A percentile compares a stretch with the other conserved stretches of the same genome.
phyloP scores from a whole-genome alignment of 73 alveolate genomes.

The Paramecium bursaria region DNA sequence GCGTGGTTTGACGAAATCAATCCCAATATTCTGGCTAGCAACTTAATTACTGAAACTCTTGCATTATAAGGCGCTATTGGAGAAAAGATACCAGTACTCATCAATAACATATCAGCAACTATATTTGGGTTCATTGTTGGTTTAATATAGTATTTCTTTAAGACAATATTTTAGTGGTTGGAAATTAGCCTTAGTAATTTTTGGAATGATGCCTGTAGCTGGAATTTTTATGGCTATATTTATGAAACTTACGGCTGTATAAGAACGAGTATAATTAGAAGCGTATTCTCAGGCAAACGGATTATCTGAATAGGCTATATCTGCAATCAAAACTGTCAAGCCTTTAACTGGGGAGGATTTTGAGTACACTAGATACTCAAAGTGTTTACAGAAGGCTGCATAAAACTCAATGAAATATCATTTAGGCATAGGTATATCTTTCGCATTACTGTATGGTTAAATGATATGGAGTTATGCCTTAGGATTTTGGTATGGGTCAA shows the following conservation, averaged over 20 bases:
- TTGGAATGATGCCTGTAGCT: conserved; percentile 74
- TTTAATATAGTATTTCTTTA: conserved; percentile 63
- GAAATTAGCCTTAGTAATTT: conserved; percentile 76
- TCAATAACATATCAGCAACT: conserved; percentile 73
- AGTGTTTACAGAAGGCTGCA: conserved; percentile 36
- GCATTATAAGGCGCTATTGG: conserved; percentile 85
- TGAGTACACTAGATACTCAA: conserved; percentile 49
- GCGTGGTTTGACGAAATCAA: conserved; percentile 84
- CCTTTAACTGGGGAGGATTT: conserved; percentile 75
- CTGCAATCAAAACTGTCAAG: conserved; percentile 84
- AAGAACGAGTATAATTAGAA: conserved; percentile 57
- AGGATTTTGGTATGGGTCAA: conserved; percentile 70
- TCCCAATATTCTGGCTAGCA: conserved; percentile 77
- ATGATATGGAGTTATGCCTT: conserved; percentile 62
- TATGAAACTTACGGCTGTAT: conserved; percentile 61
- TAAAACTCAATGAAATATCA: conserved; percentile 22
- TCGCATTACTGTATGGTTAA: conserved; percentile 62
- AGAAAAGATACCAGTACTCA: conserved; percentile 77
- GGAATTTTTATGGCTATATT: conserved; percentile 57
- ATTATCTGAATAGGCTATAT: conserved; percentile 84
- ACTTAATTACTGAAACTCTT: conserved; percentile 72
- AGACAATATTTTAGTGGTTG: conserved; percentile 76
- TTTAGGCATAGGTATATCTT: conserved; percentile 37
- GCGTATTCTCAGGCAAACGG: conserved; percentile 81
- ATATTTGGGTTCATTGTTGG: conserved; percentile 71